Evolutionary conservation across 371 early-diverging fungal species (phyloP), one percentile per base, ranked within the genome.

Genomic region (Hamiltosporidium magnivora): DNA sequence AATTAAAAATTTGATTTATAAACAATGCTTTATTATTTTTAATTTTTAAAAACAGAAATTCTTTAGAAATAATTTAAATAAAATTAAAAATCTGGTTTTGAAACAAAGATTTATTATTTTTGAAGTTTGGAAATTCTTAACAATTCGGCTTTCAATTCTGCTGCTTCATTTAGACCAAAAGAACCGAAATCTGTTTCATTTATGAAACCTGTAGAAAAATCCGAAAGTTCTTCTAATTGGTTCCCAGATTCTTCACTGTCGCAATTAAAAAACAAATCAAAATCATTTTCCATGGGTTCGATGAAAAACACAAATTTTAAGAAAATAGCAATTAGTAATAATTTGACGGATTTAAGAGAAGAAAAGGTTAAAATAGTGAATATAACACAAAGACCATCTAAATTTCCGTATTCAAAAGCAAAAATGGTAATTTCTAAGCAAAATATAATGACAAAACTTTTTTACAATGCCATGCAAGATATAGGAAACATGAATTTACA

Each of bases 291-390:
- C 58, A 58, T 58, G 25, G 25, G 58, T 6, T 4, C 14, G 25
- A 63, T 36, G 1, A 36, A 69, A 64, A 65, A 60, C 58, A n/a
- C 62, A 60, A 56, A 53, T 8, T 25, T 3, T 58, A 14, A 62
- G 53, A 44, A 56, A 61, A 55, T 36, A 62, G 8, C 12, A 37
- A 40, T 37, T 68, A 8, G 59, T 73, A 9, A 49, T 8, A 8
- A 49, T 49, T 49, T 49, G 49, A 8, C 8, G 0, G 4, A 8
- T 12, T 49, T 4, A 49, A 49, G 12, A 49, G 8, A 8, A 8
- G 12, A 49, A 8, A 12, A 49, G 8, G 4, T 49, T 49, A 8
- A 49, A 49, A 49, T 8, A 49, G 4, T 4, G 49, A 49, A 12
- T 8, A 49, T 49, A 8, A 12, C 49, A 12, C 49, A 49, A 12